Conservation (phyloP, 352 stramenopile genomes). For the Globisporangium yorkense region DNA sequence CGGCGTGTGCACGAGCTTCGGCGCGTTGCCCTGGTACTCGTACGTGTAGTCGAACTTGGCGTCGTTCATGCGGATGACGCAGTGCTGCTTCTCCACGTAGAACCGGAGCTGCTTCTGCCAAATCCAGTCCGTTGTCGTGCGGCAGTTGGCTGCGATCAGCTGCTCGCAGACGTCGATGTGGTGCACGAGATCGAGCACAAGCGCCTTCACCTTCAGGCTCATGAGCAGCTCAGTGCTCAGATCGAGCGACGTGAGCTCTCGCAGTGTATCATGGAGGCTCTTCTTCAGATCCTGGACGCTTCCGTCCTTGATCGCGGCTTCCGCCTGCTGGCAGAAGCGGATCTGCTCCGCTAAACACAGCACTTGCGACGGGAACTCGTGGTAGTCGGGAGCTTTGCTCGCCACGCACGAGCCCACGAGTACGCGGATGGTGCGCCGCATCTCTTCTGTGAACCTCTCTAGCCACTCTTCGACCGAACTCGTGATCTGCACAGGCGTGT, state of each 20-base stretch:
- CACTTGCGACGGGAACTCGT: constrained; percentile 87
- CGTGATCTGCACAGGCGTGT: constrained; percentile 81
- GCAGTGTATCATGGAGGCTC: constrained; percentile 56
- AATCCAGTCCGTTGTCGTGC: constrained; percentile 67
- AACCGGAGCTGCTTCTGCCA: constrained; percentile 95
- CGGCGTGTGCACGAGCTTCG: constrained; percentile 92
- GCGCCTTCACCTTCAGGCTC: constrained; percentile 92
- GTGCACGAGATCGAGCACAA: constrained; percentile 95
- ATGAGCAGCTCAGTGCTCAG: constrained; percentile 83
- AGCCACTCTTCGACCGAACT: constrained; percentile 93
- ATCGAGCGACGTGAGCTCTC: constrained; percentile 78
- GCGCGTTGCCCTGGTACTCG: constrained; percentile 93
- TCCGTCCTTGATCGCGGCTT: constrained; percentile 81
- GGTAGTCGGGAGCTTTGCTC: constrained; percentile 79
- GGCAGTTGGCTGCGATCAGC: constrained; percentile 54
- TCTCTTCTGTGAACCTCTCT: constrained; percentile 87
- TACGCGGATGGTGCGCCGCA: constrained; percentile 85
- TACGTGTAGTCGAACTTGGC: constrained; percentile 91
- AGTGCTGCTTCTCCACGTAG: constrained; percentile 72
- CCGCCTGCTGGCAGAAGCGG: constrained; percentile 86
- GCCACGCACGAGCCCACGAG: constrained; percentile 75
- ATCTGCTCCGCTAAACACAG: constrained; percentile 91
- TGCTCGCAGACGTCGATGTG: constrained; percentile 94
- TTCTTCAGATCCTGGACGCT: constrained; percentile 60
- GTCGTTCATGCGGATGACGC: constrained; percentile 68